Conservation (phyloP, 2,329 filamentous ascomycete species). For the Monilinia polystroma region DNA sequence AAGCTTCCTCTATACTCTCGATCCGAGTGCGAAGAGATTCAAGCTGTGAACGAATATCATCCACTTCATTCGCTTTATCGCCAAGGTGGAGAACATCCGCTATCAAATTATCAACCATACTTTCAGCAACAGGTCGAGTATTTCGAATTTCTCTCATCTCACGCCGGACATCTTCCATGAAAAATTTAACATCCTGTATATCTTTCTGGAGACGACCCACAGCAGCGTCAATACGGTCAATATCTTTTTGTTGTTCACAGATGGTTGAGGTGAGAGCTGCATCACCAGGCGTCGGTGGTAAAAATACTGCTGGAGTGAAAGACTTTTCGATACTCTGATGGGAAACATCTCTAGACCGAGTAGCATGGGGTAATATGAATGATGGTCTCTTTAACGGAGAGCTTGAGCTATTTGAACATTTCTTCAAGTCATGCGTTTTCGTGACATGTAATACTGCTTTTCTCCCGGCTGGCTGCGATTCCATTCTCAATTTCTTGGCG, state of each 20-base stretch:
- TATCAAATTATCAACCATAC: not conserved
- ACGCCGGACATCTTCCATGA: constrained; percentile 37
- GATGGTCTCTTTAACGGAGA: constrained; percentile 8
- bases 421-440: constrained; percentile 31
- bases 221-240: constrained; percentile 36
- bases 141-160: constrained; percentile 26
- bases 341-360: not conserved
- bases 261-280: constrained; percentile 1
- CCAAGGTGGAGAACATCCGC: constrained; percentile 27
- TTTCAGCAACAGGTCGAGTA: not conserved
- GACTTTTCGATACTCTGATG: not conserved
- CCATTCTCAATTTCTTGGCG: constrained; percentile 32
- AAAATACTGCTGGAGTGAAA: not conserved
- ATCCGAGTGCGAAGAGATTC: constrained; percentile 11
- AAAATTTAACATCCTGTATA: constrained; percentile 36
- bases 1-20: constrained; percentile 1
- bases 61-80: constrained; percentile 35
- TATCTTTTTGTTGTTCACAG: constrained; percentile 35
- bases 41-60: constrained; percentile 25
- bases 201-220: constrained; percentile 36
- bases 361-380: not conserved
- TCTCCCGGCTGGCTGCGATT: constrained; percentile 31
- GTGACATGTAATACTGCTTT: constrained; percentile 30
- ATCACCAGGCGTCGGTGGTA: not conserved
- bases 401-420: constrained; percentile 16